Percentiles rank a stretch among this genome's conserved stretches.
Evolutionary conservation across 768 basidiomycete species (phyloP).

Genomic region (Pisolithus albus): DNA sequence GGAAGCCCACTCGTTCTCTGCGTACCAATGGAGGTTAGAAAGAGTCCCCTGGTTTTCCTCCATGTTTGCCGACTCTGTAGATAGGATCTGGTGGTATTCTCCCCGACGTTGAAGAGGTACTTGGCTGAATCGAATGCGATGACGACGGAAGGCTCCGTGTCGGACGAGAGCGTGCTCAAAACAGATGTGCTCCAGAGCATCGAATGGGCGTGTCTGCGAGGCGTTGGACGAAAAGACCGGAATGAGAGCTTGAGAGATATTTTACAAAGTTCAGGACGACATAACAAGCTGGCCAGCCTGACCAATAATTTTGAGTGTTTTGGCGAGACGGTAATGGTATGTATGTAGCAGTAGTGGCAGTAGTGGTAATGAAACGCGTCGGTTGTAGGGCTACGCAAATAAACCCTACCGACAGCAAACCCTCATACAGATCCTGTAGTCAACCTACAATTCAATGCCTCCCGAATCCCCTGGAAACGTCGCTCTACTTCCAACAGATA

Average conservation of each 20-base stretch:
- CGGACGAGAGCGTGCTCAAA: slow-evolving; percentile 52
- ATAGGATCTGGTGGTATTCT: slow-evolving; percentile 71
- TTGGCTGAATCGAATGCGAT: slow-evolving; percentile 71
- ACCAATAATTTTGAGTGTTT: background rate
- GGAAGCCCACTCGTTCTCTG: slow-evolving; percentile 65
- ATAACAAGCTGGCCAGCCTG: slow-evolving; percentile 25
- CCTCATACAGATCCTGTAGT: background rate
- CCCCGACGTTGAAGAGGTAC: slow-evolving; percentile 85
- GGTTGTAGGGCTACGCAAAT: background rate
- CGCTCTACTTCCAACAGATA: slow-evolving; percentile 43
- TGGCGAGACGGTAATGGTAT: too few species aligned
- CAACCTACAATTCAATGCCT: slow-evolving; percentile 6
- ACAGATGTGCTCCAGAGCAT: slow-evolving; percentile 65
- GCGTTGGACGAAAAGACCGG: slow-evolving; percentile 13
- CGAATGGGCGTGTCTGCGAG: slow-evolving; percentile 5
- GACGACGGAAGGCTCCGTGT: slow-evolving; percentile 75
- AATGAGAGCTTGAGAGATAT: slow-evolving; percentile 9
- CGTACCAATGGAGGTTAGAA: slow-evolving; percentile 60
- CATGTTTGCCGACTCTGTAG: slow-evolving; percentile 60
- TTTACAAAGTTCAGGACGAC: slow-evolving; percentile 18
- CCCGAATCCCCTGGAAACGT: slow-evolving; percentile 32
- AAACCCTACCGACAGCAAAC: too few species aligned
- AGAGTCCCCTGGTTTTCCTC: slow-evolving; percentile 62
- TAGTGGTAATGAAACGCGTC: background rate
- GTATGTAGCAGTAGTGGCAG: too few species aligned